Evolutionary conservation across 163 green algal species (phyloP).

Genomic region (Prototheca cutis): DNA sequence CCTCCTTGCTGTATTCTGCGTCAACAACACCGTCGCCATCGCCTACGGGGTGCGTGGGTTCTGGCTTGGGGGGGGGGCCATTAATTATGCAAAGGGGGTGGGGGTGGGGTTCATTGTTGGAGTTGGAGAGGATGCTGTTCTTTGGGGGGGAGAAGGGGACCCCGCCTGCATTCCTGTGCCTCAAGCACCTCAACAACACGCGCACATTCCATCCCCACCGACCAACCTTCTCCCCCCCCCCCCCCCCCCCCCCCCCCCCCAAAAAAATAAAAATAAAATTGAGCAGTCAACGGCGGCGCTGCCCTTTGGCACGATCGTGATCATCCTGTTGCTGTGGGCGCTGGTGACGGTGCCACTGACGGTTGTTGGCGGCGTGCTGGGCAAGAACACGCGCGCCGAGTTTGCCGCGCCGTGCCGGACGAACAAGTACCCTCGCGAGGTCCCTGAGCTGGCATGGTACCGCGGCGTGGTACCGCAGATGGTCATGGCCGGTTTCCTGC

Average conservation of each 20-base stretch:
- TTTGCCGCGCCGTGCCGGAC: conserved; percentile 63
- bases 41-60: conserved; percentile 32
- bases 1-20: conserved; percentile 75
- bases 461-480: conserved; percentile 78
- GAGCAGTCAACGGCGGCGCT: conserved; percentile 55
- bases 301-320: conserved; percentile 80
- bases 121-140: too few relatives aligned
- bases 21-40: conserved; percentile 86
- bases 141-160: too few relatives aligned
- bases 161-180: too few relatives aligned
- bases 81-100: too few relatives aligned
- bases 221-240: not conserved
- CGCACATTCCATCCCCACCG: too few relatives aligned
- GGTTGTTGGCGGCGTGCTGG: conserved; percentile 62
- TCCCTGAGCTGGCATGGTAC: conserved; percentile 89
- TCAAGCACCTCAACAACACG: too few relatives aligned
- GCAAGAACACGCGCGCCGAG: conserved; percentile 18
- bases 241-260: too few relatives aligned
- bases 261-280: too few relatives aligned
- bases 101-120: too few relatives aligned
- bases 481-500: conserved; percentile 93
- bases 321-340: conserved; percentile 86
- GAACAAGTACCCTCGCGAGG: conserved; percentile 49
- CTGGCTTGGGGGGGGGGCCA: too few relatives aligned
- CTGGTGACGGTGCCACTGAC: conserved; percentile 93